Conservation (phyloP, 2,329 filamentous ascomycete genomes). For the Hypoxylon sp. region DNA sequence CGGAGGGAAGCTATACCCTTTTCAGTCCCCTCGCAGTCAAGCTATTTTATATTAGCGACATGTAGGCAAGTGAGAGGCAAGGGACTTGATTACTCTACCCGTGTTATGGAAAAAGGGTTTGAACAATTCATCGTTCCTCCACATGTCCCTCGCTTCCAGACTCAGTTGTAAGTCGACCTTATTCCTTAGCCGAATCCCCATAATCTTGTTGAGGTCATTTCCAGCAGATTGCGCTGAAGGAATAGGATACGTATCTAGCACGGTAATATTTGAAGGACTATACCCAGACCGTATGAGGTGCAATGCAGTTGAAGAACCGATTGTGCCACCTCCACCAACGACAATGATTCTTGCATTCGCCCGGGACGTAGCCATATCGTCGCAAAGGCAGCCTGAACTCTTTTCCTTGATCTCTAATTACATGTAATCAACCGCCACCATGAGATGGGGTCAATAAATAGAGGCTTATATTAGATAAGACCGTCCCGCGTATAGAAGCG, state of each 20-base stretch:
- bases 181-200: constrained; percentile 57
- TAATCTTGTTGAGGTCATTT: constrained; percentile 65
- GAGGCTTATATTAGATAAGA: neutral
- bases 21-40: constrained; percentile 55
- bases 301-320: constrained; percentile 63
- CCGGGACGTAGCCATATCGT: constrained; percentile 48
- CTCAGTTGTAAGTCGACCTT: constrained; percentile 54
- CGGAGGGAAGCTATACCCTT: constrained; percentile 55
- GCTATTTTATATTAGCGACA: constrained; percentile 39
- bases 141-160: constrained; percentile 57
- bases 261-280: constrained; percentile 61
- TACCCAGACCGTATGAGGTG: constrained; percentile 62
- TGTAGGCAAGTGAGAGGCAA: constrained; percentile 35
- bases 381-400: neutral
- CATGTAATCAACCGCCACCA: neutral
- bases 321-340: constrained; percentile 64
- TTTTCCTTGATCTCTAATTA: constrained; percentile 3
- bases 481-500: constrained; percentile 3
- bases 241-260: constrained; percentile 63
- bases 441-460: constrained; percentile 18
- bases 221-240: constrained; percentile 64
- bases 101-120: constrained; percentile 62
- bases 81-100: constrained; percentile 56
- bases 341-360: constrained; percentile 56
- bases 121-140: constrained; percentile 62